Percentiles rank a stretch among this genome's conserved stretches.
Conservation (phyloP, 2,329 filamentous ascomycete species). For the Fusarium aywerte region DNA sequence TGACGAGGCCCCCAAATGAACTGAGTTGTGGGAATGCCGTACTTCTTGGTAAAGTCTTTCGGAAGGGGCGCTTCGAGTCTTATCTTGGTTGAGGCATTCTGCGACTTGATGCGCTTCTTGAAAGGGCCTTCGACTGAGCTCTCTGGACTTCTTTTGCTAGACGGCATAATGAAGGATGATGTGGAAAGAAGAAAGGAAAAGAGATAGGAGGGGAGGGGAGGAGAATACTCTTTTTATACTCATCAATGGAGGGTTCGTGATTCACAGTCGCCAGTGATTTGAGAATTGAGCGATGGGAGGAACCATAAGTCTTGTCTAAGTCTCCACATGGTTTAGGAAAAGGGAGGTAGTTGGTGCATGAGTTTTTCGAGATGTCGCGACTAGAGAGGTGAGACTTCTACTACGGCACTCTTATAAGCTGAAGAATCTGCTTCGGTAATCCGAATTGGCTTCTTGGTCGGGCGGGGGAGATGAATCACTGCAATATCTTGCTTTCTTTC, state of each 20-base stretch:
- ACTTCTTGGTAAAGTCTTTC: slow-evolving; percentile 18
- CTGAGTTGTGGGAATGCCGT: slow-evolving; percentile 24
- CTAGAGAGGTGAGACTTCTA: not conserved
- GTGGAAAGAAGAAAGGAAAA: not conserved
- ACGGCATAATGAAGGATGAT: not conserved
- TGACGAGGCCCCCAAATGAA: slow-evolving; percentile 23
- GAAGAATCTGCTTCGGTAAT: not conserved
- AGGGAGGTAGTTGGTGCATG: not conserved
- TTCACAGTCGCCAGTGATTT: not conserved
- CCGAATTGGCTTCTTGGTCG: not conserved
- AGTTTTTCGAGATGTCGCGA: not conserved
- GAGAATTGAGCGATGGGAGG: not conserved
- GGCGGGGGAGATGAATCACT: no score
- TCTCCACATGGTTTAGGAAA: not conserved
- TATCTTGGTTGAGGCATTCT: not conserved
- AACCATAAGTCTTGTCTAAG: not conserved
- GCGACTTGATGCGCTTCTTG: slow-evolving; percentile 5
- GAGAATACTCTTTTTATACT: not conserved
- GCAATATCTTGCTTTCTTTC: no score
- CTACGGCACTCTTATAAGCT: not conserved
- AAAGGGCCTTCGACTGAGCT: not conserved
- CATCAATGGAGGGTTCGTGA: not conserved
- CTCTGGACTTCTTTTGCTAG: not conserved
- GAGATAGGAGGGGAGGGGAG: not conserved
- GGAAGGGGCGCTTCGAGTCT: slow-evolving; percentile 20